Evolutionary conservation across 768 basidiomycete genomes (phyloP).

Genomic region (Tephrocybe sp.): DNA sequence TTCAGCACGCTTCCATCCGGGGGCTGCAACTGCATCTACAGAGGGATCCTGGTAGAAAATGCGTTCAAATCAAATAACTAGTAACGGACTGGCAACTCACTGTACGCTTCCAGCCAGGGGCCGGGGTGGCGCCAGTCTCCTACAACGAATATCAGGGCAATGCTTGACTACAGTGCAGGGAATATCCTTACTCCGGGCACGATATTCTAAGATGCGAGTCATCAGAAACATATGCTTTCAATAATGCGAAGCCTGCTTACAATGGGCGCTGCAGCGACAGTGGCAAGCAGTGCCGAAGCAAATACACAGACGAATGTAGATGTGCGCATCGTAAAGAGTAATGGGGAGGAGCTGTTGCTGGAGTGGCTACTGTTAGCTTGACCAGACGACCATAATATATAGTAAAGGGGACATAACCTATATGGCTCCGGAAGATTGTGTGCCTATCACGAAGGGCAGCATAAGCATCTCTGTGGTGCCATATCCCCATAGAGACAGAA

Average conservation of each 20-base stretch:
- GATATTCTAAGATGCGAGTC: constrained; percentile 3
- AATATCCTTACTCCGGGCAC: constrained; percentile 2
- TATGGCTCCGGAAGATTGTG: constrained; percentile 17
- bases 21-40: not conserved
- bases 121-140: not conserved
- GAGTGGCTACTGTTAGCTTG: constrained; percentile 7
- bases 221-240: not conserved
- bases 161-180: no score
- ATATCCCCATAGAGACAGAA: constrained; percentile 20
- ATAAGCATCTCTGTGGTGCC: constrained; percentile 14
- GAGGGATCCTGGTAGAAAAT: not conserved
- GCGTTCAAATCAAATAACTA: not conserved
- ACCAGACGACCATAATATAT: constrained; percentile 18
- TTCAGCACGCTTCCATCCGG: not conserved
- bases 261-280: constrained; percentile 14
- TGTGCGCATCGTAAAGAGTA: constrained; percentile 13
- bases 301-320: constrained; percentile 11
- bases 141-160: not conserved
- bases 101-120: not conserved
- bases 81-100: not conserved
- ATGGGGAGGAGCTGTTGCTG: constrained; percentile 6
- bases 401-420: constrained; percentile 19
- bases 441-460: constrained; percentile 20
- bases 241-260: constrained; percentile 8
- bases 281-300: constrained; percentile 10